phyloP scores from a whole-genome alignment of 139 green algal species.

The Coccomyxa sp. region DNA sequence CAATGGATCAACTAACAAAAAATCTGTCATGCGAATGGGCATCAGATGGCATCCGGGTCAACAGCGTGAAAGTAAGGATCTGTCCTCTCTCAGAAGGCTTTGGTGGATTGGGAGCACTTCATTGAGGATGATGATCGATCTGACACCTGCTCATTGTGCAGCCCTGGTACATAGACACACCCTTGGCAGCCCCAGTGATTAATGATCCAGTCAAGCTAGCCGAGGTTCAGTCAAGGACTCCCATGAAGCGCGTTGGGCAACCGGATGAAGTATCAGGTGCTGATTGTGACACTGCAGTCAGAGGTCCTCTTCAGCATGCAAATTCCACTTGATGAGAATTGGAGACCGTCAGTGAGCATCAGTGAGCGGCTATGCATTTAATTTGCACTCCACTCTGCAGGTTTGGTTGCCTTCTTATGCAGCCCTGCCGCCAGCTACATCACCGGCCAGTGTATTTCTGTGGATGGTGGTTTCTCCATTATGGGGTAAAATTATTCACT shows the following conservation, averaged over 20 bases:
- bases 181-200: constrained; percentile 54
- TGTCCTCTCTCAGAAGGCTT: background rate
- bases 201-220: constrained; percentile 37
- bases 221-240: constrained; percentile 67
- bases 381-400: constrained; percentile 16
- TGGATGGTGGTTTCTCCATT: constrained; percentile 74
- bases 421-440: constrained; percentile 69
- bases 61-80: constrained; percentile 19
- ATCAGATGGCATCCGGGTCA: constrained; percentile 71
- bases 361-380: background rate
- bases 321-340: too few relatives aligned
- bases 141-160: constrained; percentile 41
- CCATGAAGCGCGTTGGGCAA: constrained; percentile 69
- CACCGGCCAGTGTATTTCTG: constrained; percentile 72
- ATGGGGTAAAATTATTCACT: constrained; percentile 42
- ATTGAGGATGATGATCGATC: background rate
- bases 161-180: constrained; percentile 90
- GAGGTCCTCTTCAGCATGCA: background rate
- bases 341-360: too few relatives aligned
- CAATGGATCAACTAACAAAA: constrained; percentile 84
- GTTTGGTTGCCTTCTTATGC: constrained; percentile 62
- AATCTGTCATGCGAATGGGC: constrained; percentile 90
- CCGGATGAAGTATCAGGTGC: constrained; percentile 61
- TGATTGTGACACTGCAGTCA: background rate
- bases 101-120: background rate